Conservation (phyloP, 2,329 filamentous ascomycete species). For the Cordyceps cicadae region DNA sequence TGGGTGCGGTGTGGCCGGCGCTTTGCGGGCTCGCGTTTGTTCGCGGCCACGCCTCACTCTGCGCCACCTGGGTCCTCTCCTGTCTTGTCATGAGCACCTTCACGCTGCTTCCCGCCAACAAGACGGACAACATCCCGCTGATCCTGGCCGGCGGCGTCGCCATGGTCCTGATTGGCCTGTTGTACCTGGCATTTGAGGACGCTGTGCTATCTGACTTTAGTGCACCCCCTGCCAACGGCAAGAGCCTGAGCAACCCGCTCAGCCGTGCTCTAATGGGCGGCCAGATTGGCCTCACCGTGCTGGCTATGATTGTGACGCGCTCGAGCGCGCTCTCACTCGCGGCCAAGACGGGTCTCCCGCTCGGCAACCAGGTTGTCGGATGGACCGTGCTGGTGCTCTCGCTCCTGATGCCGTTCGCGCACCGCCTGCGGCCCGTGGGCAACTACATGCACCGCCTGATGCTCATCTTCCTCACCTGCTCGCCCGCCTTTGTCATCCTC, state of each 20-base stretch:
- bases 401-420: conserved; percentile 69
- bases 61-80: conserved; percentile 63
- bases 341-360: conserved; percentile 73
- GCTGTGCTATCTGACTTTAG: conserved; percentile 38
- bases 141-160: conserved; percentile 68
- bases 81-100: conserved; percentile 84
- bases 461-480: conserved; percentile 85
- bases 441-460: conserved; percentile 87
- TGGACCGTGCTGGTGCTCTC: conserved; percentile 72
- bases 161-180: conserved; percentile 67
- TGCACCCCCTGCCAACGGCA: conserved; percentile 7
- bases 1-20: conserved; percentile 70
- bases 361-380: conserved; percentile 79
- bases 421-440: conserved; percentile 69
- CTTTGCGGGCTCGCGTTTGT: conserved; percentile 69
- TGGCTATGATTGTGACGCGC: conserved; percentile 78
- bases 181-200: conserved; percentile 77
- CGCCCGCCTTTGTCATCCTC: conserved; percentile 88
- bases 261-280: conserved; percentile 55
- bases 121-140: conserved; percentile 65
- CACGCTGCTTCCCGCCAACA: conserved; percentile 79
- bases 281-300: conserved; percentile 70
- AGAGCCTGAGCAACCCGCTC: conserved; percentile 30
- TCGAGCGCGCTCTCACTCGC: conserved; percentile 81
- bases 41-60: conserved; percentile 53